Base-by-base conservation (phyloP, 2,329 filamentous ascomycete genomes). In the Fusarium oxysporum region DNA sequence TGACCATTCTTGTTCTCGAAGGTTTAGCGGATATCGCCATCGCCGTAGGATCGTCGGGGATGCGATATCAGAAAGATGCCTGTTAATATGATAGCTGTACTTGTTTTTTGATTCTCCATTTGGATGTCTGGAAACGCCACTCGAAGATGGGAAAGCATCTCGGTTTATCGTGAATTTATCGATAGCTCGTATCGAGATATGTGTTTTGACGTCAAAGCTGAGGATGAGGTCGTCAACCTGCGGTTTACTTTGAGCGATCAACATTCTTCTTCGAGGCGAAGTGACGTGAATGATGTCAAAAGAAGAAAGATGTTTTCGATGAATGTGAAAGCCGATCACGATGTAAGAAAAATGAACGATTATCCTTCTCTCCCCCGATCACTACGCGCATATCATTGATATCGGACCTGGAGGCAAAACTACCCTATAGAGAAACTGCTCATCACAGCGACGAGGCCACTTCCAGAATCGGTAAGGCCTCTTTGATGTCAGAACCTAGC, bases 201-300 rank as follows among this genome's bases (percentile, higher is more conserved):
- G 8, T 10, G 0, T 10, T 8, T 30, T 58, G 32, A 37, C 11
- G 32, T 50, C 55, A 19, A 50, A 11, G 3, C 21, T 43, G 8
- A 13, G 3, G 13, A 9, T 11, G 3, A 21, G 14, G 11, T 11
- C 2, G 13, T 11, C 2, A 13, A 32, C 3, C 1, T 8, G 6
- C 2, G 1, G 12, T 11, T 23, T 30, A 19, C 54, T 1, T 28
- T 8, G 0, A 0, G 5, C 5, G 10, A 37, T 57, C 23, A 48
- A 23, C 19, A 1, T 11, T 23, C 3, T 4, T 19, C 3, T 14
- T 5, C 3, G 1, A 7, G 1, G 21, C 4, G 4, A 1, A 57
- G 11, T 33, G 41, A n/a, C 8, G 8, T 19, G 23, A 37, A n/a
- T 19, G 7, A 33, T 12, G 5, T 35, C 11, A 21, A 9, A n/a